A percentile compares a stretch with the other conserved stretches of the same genome.
Conservation (phyloP, 208 protist species). For the Crithidia thermophila region DNA sequence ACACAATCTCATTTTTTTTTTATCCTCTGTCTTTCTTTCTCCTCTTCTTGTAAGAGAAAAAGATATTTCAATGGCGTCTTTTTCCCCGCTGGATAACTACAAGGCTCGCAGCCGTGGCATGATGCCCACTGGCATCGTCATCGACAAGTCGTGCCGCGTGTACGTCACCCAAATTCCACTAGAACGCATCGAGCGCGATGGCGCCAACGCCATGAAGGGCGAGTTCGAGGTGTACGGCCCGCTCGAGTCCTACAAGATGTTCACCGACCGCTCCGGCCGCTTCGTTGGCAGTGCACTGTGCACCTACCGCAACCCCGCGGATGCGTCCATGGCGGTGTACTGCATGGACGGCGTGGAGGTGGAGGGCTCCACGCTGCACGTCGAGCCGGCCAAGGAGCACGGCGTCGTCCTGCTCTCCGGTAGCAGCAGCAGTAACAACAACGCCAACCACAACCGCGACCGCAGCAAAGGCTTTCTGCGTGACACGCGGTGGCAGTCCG, state of each 20-base stretch:
- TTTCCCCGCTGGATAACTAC: conserved; percentile 59
- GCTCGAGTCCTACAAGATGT: conserved; percentile 88
- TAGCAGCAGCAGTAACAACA: conserved; percentile 2
- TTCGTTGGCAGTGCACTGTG: conserved; percentile 84
- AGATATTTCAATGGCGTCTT: conserved; percentile 53
- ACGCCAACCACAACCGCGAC: conserved; percentile 4
- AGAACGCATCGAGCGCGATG: conserved; percentile 85
- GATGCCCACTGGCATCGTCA: conserved; percentile 74
- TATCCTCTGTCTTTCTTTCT: background rate
- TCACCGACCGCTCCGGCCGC: conserved; percentile 83
- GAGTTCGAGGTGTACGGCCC: conserved; percentile 89
- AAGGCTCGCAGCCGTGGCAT: conserved; percentile 29
- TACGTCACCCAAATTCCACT: conserved; percentile 89
- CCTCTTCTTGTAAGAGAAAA: conserved; percentile 15
- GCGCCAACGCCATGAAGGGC: conserved; percentile 58
- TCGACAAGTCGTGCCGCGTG: conserved; percentile 86
- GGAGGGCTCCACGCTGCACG: conserved; percentile 68
- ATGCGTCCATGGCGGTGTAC: conserved; percentile 69
- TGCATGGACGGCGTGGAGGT: conserved; percentile 76
- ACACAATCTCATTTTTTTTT: background rate
- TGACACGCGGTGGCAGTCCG: conserved; percentile 25
- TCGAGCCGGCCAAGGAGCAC: conserved; percentile 74
- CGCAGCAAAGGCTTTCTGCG: conserved; percentile 40
- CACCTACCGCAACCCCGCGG: conserved; percentile 91
- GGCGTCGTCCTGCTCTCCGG: conserved; percentile 78